phyloP scores from a whole-genome alignment of 2,329 filamentous ascomycete species.

The Neopestalotiopsis clavispora region DNA sequence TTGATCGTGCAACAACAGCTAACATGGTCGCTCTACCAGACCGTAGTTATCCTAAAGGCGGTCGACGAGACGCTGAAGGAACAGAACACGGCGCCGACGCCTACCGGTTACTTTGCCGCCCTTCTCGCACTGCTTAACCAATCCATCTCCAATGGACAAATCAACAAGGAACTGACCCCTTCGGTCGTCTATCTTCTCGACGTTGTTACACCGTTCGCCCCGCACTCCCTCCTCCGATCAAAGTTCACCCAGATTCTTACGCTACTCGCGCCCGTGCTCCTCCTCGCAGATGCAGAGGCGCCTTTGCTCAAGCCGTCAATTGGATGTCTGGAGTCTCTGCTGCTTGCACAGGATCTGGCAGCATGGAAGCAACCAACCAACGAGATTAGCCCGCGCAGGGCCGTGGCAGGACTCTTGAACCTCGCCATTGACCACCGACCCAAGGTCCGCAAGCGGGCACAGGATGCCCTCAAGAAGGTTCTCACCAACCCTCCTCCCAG shows the following conservation, averaged over 20 bases:
- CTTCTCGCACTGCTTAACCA: conserved; percentile 86
- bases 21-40: conserved; percentile 54
- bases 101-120: conserved; percentile 96
- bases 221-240: conserved; percentile 84
- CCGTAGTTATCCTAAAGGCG: conserved; percentile 83
- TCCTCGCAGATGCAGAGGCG: conserved; percentile 81
- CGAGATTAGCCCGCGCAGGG: conserved; percentile 84
- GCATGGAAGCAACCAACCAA: conserved; percentile 87
- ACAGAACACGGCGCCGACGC: conserved; percentile 80
- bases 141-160: conserved; percentile 69
- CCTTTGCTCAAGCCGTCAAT: conserved; percentile 86
- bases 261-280: conserved; percentile 82
- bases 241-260: conserved; percentile 95
- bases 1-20: background rate
- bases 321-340: conserved; percentile 89
- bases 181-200: conserved; percentile 96
- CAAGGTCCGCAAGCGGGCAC: conserved; percentile 91
- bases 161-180: conserved; percentile 82
- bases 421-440: conserved; percentile 86
- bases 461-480: conserved; percentile 85
- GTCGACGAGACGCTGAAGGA: conserved; percentile 92
- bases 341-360: conserved; percentile 84
- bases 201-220: conserved; percentile 82
- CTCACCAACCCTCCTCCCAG: conserved; percentile 87
- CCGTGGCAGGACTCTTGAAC: conserved; percentile 83